Percentiles rank a stretch among this genome's conserved stretches.
Evolutionary conservation across 2,329 filamentous ascomycete genomes (phyloP).

Genomic region (Atkinsonella texensis): DNA sequence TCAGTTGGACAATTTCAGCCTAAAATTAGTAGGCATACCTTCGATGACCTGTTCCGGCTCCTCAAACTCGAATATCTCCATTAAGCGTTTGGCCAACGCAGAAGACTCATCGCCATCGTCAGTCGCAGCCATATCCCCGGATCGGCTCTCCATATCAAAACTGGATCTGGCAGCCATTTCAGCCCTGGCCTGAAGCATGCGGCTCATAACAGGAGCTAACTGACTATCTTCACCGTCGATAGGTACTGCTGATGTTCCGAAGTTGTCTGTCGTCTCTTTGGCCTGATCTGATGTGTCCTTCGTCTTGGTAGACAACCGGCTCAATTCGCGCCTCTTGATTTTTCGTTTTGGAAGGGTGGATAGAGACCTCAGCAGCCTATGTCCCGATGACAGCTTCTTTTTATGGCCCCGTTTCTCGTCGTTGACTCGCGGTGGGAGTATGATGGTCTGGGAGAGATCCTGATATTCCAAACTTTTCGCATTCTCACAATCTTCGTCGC

Average conservation of each 20-base stretch:
- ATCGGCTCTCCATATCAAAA: constrained; percentile 40
- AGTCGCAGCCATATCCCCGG: constrained; percentile 24
- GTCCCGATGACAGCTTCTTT: constrained; percentile 46
- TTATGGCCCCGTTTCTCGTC: constrained; percentile 32
- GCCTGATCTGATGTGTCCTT: constrained; percentile 20
- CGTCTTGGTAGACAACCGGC: constrained; percentile 25
- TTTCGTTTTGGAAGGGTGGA: constrained; percentile 42
- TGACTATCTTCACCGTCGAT: constrained; percentile 26
- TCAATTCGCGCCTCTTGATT: constrained; percentile 28
- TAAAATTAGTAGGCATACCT: constrained; percentile 31
- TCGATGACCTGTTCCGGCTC: constrained; percentile 73
- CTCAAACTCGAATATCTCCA: constrained; percentile 78
- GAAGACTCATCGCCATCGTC: constrained; percentile 32
- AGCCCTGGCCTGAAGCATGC: constrained; percentile 62
- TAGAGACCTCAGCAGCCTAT: constrained; percentile 53
- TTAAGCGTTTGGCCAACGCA: constrained; percentile 57
- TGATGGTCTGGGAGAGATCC: constrained; percentile 29
- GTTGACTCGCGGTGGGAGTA: constrained; percentile 23
- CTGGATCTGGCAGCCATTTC: constrained; percentile 48
- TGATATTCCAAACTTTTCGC: constrained; percentile 30
- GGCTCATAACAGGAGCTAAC: constrained; percentile 61
- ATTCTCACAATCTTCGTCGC: constrained; percentile 60
- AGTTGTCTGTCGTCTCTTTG: constrained; percentile 15
- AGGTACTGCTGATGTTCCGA: constrained; percentile 11
- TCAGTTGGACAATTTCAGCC: too few relatives aligned